Evolutionary conservation across 352 stramenopile species (phyloP).

Genomic region (Globisporangium emineosum): DNA sequence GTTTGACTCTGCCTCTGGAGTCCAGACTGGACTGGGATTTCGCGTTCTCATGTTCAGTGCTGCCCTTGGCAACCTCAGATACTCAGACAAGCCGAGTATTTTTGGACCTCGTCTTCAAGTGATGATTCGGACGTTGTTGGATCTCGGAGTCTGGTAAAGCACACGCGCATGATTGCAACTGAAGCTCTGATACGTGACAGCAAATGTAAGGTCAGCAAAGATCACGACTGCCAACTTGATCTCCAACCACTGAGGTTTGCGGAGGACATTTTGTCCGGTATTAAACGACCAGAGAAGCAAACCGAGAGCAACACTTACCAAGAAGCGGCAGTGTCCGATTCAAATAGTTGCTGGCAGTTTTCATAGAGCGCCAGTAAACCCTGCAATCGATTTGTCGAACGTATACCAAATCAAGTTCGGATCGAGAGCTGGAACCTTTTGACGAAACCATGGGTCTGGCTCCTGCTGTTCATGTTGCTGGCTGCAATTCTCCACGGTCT

Average conservation of each 20-base stretch:
- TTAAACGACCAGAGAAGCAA: neutral
- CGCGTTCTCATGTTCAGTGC: neutral
- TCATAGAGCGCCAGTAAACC: conserved; percentile 30
- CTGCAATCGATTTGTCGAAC: conserved; percentile 37
- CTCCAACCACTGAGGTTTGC: neutral
- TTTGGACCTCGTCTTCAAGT: conserved; percentile 10
- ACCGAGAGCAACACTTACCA: neutral
- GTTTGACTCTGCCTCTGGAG: neutral
- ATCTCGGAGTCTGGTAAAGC: neutral
- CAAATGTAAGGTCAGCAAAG: neutral
- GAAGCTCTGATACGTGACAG: neutral
- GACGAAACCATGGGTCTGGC: conserved; percentile 15
- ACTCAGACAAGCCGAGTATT: neutral
- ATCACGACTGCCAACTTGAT: neutral
- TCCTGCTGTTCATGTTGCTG: neutral
- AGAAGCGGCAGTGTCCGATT: too few relatives aligned
- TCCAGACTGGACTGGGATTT: neutral
- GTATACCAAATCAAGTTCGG: conserved; percentile 41
- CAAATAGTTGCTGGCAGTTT: neutral
- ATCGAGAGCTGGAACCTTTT: conserved; percentile 6
- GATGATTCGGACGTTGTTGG: neutral
- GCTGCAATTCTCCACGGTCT: neutral
- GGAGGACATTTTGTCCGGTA: neutral
- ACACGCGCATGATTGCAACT: neutral
- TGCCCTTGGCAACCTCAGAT: neutral